Percentiles rank a stretch among this genome's conserved stretches.
Evolutionary conservation across 129 eudicot genomes (phyloP).

Genomic region (Deinandra increscens): DNA sequence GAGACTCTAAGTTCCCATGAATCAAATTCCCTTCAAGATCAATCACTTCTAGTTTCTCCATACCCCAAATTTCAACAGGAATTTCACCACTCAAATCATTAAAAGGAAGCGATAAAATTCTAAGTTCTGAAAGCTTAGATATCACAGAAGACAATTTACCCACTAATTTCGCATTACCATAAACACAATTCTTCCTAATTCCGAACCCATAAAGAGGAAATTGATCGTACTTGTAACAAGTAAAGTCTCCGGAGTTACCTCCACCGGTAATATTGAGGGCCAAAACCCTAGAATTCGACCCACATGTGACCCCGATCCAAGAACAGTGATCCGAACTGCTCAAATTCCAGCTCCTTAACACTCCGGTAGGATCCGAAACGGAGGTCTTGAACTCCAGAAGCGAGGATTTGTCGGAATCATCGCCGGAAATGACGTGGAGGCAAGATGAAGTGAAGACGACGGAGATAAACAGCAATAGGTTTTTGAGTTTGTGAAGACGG

Average conservation of each 20-base stretch:
- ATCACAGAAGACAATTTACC: constrained; percentile 59
- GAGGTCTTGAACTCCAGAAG: constrained; percentile 62
- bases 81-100: constrained; percentile 72
- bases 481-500: constrained; percentile 44
- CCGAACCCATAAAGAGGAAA: constrained; percentile 85
- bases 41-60: constrained; percentile 84
- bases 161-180: constrained; percentile 35
- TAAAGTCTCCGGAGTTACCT: constrained; percentile 54
- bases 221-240: constrained; percentile 55
- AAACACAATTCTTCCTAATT: constrained; percentile 57
- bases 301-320: constrained; percentile 76
- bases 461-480: too few species aligned
- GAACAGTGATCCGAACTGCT: constrained; percentile 53
- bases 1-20: constrained; percentile 44
- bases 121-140: constrained; percentile 57
- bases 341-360: constrained; percentile 54
- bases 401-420: constrained; percentile 69
- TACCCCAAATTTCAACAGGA: constrained; percentile 73
- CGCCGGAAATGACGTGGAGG: constrained; percentile 26
- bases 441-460: constrained; percentile 35
- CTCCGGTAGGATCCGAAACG: constrained; percentile 56
- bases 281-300: constrained; percentile 52
- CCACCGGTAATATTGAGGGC: constrained; percentile 73
- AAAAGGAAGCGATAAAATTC: constrained; percentile 72
- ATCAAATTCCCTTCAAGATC: constrained; percentile 88